Evolutionary conservation across 345 rosid species (phyloP).

Genomic region (Rhodamnia argentea): DNA sequence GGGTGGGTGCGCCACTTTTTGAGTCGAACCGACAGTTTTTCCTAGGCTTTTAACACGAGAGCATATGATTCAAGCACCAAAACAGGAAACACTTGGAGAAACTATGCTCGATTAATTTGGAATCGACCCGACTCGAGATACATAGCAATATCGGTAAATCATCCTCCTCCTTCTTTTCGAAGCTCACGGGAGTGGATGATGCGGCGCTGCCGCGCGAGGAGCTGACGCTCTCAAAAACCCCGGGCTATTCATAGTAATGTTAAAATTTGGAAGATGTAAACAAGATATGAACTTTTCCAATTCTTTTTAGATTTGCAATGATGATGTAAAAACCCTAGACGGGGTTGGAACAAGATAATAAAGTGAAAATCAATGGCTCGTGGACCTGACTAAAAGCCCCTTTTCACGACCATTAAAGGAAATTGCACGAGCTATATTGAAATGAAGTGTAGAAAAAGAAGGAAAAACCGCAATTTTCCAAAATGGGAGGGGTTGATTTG

Average conservation of each 20-base stretch:
- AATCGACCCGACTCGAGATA: background rate
- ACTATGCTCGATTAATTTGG: no score
- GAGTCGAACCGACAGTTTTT: no score
- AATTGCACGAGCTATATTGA: background rate
- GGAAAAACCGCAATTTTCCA: background rate
- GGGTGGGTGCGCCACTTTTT: no score
- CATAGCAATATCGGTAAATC: background rate
- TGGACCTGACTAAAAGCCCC: background rate
- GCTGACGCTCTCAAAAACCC: no score
- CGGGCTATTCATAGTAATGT: background rate
- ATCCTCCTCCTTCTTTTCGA: fast-evolving
- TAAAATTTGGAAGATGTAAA: background rate
- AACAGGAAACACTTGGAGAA: no score
- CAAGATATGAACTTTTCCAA: background rate
- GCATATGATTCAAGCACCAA: no score
- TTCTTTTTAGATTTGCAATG: background rate
- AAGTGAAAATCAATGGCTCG: background rate
- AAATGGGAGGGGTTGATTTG: background rate
- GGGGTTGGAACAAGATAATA: background rate
- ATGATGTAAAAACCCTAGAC: background rate
- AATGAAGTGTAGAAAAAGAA: background rate
- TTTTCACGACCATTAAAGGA: background rate
- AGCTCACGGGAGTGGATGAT: background rate
- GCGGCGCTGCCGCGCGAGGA: background rate
- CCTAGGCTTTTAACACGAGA: no score